Conservation (phyloP, 1,139 yeast species). For the Kodamaea fungicola region DNA sequence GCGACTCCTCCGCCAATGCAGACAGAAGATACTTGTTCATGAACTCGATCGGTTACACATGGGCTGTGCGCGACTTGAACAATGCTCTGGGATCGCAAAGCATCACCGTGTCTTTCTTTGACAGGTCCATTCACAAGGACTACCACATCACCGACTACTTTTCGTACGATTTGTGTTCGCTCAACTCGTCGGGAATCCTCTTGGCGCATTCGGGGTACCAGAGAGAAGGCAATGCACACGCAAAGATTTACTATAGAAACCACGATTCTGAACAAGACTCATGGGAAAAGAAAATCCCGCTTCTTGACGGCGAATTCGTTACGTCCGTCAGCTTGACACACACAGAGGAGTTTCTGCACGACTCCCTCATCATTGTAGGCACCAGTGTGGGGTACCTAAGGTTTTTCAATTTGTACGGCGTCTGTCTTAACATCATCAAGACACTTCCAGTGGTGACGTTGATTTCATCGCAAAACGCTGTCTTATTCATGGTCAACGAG, state of each 20-base stretch:
- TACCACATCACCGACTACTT: slow-evolving; percentile 80
- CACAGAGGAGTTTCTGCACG: slow-evolving; percentile 8
- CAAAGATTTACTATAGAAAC: slow-evolving; percentile 40
- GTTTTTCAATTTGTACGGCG: slow-evolving; percentile 38
- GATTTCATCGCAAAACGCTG: slow-evolving; percentile 30
- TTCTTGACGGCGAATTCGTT: slow-evolving; percentile 30
- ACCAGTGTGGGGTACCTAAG: slow-evolving; percentile 42
- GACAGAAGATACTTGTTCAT: slow-evolving; percentile 75
- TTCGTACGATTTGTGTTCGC: slow-evolving; percentile 71
- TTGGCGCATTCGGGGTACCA: slow-evolving; percentile 48
- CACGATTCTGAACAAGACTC: slow-evolving; percentile 44
- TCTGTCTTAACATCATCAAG: slow-evolving; percentile 39
- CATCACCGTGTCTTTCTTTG: slow-evolving; percentile 84
- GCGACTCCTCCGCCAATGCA: slow-evolving; percentile 22
- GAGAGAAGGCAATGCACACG: slow-evolving; percentile 18
- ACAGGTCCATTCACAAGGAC: slow-evolving; percentile 72
- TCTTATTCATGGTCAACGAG: slow-evolving; percentile 34
- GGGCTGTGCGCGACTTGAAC: slow-evolving; percentile 64
- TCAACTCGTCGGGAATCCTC: slow-evolving; percentile 63
- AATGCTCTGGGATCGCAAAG: slow-evolving; percentile 43
- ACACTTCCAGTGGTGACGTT: slow-evolving; percentile 37
- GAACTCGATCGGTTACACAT: slow-evolving; percentile 77
- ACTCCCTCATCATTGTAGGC: slow-evolving; percentile 39
- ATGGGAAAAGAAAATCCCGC: slow-evolving; percentile 42
- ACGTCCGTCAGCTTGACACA: slow-evolving; percentile 37